Conservation (phyloP, 192 early-diverging fungal genomes). For the Mortierella hygrophila region DNA sequence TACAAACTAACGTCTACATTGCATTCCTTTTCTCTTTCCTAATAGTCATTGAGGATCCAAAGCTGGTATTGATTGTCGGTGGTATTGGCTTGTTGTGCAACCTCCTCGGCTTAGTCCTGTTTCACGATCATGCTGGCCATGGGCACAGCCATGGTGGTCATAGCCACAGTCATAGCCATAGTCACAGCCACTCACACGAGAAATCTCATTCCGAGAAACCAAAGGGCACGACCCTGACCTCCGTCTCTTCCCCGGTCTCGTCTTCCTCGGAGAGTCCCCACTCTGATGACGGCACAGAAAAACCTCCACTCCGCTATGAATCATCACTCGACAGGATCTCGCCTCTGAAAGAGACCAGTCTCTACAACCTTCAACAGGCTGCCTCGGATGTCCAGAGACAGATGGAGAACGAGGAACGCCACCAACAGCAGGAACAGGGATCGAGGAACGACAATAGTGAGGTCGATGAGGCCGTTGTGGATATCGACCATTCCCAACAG, state of each 20-base stretch:
- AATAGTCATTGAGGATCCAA: constrained; percentile 76
- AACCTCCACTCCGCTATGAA: constrained; percentile 13
- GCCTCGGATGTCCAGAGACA: constrained; percentile 40
- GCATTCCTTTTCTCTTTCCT: constrained; percentile 64
- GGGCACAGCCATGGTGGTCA: constrained; percentile 36
- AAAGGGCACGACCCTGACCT: background rate
- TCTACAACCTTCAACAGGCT: constrained; percentile 37
- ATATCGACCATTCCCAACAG: constrained; percentile 2
- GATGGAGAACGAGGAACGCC: constrained; percentile 26
- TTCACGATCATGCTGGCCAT: constrained; percentile 71
- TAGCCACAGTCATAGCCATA: constrained; percentile 72
- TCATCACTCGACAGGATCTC: constrained; percentile 41
- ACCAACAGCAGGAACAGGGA: background rate
- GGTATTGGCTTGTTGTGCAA: constrained; percentile 83
- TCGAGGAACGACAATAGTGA: background rate
- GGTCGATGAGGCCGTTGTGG: constrained; percentile 10
- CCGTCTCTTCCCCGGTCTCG: background rate
- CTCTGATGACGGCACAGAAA: background rate
- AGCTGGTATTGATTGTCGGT: constrained; percentile 83
- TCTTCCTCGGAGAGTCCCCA: background rate
- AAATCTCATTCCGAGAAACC: constrained; percentile 10
- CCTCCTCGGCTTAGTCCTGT: constrained; percentile 83
- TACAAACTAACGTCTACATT: background rate
- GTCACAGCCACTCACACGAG: constrained; percentile 59
- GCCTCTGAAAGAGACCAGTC: constrained; percentile 25